Percentiles rank a stretch among this genome's conserved stretches.
phyloP scores from a whole-genome alignment of 1,284 basidiomycete genomes.

The Boletus sp. region DNA sequence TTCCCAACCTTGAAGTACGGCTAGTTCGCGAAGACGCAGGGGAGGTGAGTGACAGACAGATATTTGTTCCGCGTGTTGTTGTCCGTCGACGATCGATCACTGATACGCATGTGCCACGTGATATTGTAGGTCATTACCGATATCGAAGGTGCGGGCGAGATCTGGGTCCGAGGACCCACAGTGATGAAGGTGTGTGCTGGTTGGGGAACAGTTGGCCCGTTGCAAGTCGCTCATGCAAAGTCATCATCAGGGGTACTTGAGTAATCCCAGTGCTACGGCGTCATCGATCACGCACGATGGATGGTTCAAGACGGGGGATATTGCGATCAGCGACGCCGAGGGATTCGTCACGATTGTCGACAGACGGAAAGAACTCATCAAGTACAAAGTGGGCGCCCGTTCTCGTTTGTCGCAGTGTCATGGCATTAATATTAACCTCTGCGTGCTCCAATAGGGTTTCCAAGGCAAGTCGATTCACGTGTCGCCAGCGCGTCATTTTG shows the following conservation, averaged over 20 bases:
- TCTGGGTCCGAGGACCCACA: constrained; percentile 75
- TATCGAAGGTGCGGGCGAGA: constrained; percentile 53
- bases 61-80: neutral
- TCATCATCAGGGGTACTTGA: constrained; percentile 53
- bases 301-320: constrained; percentile 86
- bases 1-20: constrained; percentile 77
- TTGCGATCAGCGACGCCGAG: constrained; percentile 57
- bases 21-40: constrained; percentile 62
- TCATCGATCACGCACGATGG: constrained; percentile 65
- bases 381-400: constrained; percentile 56
- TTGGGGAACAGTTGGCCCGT: neutral
- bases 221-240: neutral
- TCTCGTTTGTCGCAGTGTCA: too few relatives aligned
- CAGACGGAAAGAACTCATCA: constrained; percentile 78
- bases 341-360: constrained; percentile 68
- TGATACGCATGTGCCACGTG: neutral
- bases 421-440: neutral
- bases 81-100: neutral
- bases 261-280: constrained; percentile 62
- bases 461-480: constrained; percentile 44
- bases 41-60: constrained; percentile 29
- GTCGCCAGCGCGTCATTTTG: constrained; percentile 9
- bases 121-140: constrained; percentile 23
- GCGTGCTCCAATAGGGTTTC: constrained; percentile 43
- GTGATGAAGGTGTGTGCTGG: constrained; percentile 68